Evolutionary conservation across 2,329 filamentous ascomycete species (phyloP).

Genomic region (Penicillium rolfsii): DNA sequence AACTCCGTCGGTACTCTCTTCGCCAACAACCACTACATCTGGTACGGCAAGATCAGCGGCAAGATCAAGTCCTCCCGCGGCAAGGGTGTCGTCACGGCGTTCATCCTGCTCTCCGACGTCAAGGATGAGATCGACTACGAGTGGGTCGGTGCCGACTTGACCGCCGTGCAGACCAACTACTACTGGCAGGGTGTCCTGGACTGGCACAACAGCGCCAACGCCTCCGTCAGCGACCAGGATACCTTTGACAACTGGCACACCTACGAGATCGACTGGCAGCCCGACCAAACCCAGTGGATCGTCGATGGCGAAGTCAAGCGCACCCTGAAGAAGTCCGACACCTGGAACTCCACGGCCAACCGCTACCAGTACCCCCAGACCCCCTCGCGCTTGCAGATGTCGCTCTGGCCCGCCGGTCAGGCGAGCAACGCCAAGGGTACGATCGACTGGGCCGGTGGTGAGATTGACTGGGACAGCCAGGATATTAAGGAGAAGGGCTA

Average conservation of each 20-base stretch:
- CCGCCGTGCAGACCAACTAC: constrained; percentile 86
- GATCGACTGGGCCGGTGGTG: constrained; percentile 86
- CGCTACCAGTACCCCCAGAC: constrained; percentile 90
- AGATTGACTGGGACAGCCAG: constrained; percentile 79
- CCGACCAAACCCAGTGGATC: constrained; percentile 82
- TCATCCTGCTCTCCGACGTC: constrained; percentile 92
- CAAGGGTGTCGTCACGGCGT: constrained; percentile 90
- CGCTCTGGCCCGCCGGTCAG: constrained; percentile 91
- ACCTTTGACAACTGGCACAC: constrained; percentile 80
- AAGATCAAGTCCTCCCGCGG: constrained; percentile 83
- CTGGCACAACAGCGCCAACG: constrained; percentile 68
- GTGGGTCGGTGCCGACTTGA: constrained; percentile 80
- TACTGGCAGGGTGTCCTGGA: constrained; percentile 93
- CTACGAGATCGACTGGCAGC: constrained; percentile 92
- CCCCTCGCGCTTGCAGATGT: constrained; percentile 86
- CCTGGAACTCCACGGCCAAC: constrained; percentile 82
- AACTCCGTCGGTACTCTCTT: constrained; percentile 85
- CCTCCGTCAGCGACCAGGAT: constrained; percentile 60
- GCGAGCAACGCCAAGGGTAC: constrained; percentile 79
- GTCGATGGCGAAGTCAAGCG: constrained; percentile 81
- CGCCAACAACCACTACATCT: constrained; percentile 83
- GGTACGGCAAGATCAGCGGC: constrained; percentile 93
- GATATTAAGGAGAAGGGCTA: constrained; percentile 85
- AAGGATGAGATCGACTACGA: constrained; percentile 99
- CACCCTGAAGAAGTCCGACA: constrained; percentile 72